Evolutionary conservation across 306 rosid species (phyloP).

Genomic region (Fragaria vesca): DNA sequence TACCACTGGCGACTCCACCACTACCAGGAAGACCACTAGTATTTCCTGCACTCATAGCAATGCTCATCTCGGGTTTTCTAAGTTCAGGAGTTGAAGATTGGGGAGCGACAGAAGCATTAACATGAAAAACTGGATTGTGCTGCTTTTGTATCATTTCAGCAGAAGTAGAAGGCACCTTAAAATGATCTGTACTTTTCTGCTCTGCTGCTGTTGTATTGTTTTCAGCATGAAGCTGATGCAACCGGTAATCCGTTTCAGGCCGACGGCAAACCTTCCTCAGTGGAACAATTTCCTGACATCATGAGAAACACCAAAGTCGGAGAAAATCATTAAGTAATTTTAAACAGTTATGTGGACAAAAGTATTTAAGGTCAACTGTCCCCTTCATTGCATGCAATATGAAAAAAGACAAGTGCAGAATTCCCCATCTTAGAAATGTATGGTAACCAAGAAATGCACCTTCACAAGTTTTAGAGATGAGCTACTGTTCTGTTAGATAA

Average conservation of each 20-base stretch:
- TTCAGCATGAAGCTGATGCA: constrained; percentile 87
- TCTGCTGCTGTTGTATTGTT: constrained; percentile 59
- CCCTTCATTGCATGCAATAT: not conserved
- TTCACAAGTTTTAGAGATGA: not conserved
- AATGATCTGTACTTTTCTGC: constrained; percentile 47
- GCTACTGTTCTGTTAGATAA: not conserved
- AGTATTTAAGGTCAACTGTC: not conserved
- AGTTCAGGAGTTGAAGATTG: constrained; percentile 42
- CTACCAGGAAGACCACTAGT: constrained; percentile 29
- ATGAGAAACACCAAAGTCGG: not conserved
- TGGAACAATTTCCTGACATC: constrained; percentile 85
- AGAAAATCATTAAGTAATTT: constrained; percentile 4
- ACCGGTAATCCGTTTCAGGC: constrained; percentile 86
- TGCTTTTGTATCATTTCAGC: constrained; percentile 58
- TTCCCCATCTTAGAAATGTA: not conserved
- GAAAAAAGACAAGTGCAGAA: not conserved
- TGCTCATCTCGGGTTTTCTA: constrained; percentile 40
- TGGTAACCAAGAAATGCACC: not conserved
- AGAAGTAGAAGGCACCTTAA: constrained; percentile 33
- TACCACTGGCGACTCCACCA: constrained; percentile 22
- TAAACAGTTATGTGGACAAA: not conserved
- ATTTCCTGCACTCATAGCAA: constrained; percentile 37
- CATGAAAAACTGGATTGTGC: constrained; percentile 37
- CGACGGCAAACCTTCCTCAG: constrained; percentile 92
- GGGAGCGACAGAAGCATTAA: constrained; percentile 29